These are phyloP conservation scores for Pulveroboletus sp. DNA, from an alignment of 1,284 basidiomycete genomes.

Conservation along the genomic window DNA sequence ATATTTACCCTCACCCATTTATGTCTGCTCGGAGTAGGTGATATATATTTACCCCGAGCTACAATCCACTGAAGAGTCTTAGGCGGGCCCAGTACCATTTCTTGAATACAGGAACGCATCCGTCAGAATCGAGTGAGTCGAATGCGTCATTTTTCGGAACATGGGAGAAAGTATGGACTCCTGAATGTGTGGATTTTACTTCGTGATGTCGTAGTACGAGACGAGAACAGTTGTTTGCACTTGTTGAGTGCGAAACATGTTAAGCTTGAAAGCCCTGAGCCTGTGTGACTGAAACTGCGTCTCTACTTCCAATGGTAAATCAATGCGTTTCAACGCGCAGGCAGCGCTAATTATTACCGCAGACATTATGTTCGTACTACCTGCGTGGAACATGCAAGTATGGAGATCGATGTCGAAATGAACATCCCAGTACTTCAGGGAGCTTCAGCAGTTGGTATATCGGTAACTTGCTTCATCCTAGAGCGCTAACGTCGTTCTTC, in stretches of 20 bases:
- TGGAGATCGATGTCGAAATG: slow-evolving; percentile 66
- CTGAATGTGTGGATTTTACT: too few relatives aligned
- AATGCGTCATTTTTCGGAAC: background rate
- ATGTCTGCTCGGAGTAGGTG: slow-evolving; percentile 35
- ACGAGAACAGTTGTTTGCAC: slow-evolving; percentile 11
- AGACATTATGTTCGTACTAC: slow-evolving; percentile 60
- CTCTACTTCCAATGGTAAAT: slow-evolving; percentile 23
- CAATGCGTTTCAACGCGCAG: background rate
- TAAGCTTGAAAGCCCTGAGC: too few relatives aligned
- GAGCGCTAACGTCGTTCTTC: slow-evolving; percentile 11
- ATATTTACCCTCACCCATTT: slow-evolving; percentile 37
- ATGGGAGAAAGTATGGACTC: background rate
- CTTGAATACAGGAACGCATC: slow-evolving; percentile 30
- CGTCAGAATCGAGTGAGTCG: background rate
- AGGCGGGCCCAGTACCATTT: slow-evolving; percentile 29
- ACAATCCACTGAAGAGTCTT: background rate
- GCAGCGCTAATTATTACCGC: slow-evolving; percentile 7
- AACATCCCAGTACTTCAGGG: slow-evolving; percentile 52
- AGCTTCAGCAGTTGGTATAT: slow-evolving; percentile 41
- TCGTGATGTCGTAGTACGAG: background rate
- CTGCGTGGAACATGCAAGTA: slow-evolving; percentile 70
- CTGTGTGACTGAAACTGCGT: background rate
- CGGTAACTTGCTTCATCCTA: slow-evolving; percentile 3
- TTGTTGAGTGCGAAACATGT: slow-evolving; percentile 26
- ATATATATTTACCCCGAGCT: background rate